Evolutionary conservation across 345 rosid genomes (phyloP).

Genomic region (Eucalyptus virginea): DNA sequence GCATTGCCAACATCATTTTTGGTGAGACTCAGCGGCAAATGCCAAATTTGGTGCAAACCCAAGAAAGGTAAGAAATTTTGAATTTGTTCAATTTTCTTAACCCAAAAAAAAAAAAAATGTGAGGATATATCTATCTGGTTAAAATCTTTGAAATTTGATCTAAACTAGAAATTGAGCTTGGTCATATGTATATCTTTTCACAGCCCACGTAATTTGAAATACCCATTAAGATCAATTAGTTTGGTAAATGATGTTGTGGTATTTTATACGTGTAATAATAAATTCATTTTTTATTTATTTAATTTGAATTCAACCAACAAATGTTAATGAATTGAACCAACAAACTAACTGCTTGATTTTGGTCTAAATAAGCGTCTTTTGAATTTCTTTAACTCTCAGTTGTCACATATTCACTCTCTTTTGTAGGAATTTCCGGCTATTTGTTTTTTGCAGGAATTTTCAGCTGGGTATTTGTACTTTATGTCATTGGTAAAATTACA

Average conservation of each 20-base stretch:
- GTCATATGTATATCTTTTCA: neutral
- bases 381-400: neutral
- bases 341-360: neutral
- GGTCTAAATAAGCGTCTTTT: neutral
- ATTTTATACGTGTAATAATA: fast-evolving
- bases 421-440: neutral
- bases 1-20: neutral
- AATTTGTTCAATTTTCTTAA: neutral
- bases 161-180: neutral
- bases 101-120: neutral
- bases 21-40: neutral
- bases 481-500: neutral
- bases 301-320: neutral
- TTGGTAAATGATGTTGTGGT: neutral
- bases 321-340: neutral
- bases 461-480: fast-evolving
- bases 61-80: neutral
- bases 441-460: too few relatives aligned
- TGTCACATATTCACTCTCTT: neutral
- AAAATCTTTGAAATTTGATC: neutral
- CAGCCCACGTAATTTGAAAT: neutral
- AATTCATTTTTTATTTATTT: too few relatives aligned
- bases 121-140: neutral
- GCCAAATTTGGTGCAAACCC: neutral
- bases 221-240: neutral